A percentile compares a stretch with the other conserved stretches of the same genome.
These are phyloP conservation scores for Moricandia moricandioides DNA, from an alignment of 345 rosid species.

Conservation along the genomic window DNA sequence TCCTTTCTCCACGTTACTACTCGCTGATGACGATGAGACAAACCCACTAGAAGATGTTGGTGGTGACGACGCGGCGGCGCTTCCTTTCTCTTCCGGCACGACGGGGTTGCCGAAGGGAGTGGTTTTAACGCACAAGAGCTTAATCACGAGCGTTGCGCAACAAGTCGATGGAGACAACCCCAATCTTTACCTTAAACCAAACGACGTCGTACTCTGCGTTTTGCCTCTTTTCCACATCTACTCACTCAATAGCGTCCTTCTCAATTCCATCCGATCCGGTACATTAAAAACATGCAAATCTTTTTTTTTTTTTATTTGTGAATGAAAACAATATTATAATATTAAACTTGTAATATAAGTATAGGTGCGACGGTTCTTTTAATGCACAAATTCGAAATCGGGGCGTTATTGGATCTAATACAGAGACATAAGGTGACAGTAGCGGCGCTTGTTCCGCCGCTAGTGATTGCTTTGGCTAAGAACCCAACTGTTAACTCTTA, in stretches of 20 bases:
- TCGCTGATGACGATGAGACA: slow-evolving; percentile 37
- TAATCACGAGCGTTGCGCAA: slow-evolving; percentile 86
- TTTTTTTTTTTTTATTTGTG: background rate
- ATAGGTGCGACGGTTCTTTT: slow-evolving; percentile 67
- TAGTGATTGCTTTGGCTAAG: slow-evolving; percentile 79
- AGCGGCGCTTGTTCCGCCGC: slow-evolving; percentile 87
- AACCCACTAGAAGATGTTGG: slow-evolving; percentile 25
- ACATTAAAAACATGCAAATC: background rate
- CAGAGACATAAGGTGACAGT: slow-evolving; percentile 67
- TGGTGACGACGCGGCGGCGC: slow-evolving; percentile 67
- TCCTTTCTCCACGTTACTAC: slow-evolving; percentile 47
- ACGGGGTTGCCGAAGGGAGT: slow-evolving; percentile 95
- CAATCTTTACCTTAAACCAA: slow-evolving; percentile 50
- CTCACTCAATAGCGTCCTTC: slow-evolving; percentile 71
- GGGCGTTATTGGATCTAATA: slow-evolving; percentile 62
- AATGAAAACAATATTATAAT: background rate
- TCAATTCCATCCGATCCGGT: slow-evolving; percentile 62
- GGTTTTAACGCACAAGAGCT: slow-evolving; percentile 69
- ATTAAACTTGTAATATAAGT: background rate
- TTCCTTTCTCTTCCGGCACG: slow-evolving; percentile 89
- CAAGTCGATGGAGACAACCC: slow-evolving; percentile 97
- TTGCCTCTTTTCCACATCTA: slow-evolving; percentile 84
- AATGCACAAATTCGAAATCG: slow-evolving; percentile 90
- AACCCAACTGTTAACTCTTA: slow-evolving; percentile 58
- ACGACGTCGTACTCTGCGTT: slow-evolving; percentile 78